Conservation (phyloP, 352 stramenopile genomes). For the Globisporangium spiculum region DNA sequence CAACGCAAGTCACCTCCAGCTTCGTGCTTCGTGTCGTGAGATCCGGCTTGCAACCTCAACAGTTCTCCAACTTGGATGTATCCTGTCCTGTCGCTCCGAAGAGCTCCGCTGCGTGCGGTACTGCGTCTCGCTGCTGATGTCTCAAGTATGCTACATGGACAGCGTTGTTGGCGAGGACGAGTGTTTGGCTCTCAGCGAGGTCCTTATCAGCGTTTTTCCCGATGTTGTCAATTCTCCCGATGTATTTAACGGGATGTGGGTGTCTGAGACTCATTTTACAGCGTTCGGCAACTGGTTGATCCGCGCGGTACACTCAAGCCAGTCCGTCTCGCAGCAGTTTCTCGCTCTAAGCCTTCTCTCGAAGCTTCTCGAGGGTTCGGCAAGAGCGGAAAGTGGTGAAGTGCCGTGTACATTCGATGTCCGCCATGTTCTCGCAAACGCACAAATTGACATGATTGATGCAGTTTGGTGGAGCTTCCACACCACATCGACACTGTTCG, state of each 20-base stretch:
- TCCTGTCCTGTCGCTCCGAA: not conserved
- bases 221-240: not conserved
- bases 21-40: not conserved
- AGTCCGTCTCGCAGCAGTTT: not conserved
- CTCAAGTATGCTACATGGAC: constrained; percentile 13
- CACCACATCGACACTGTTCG: not conserved
- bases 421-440: not conserved
- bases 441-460: constrained; percentile 10
- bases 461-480: constrained; percentile 14
- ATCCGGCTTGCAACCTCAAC: constrained; percentile 1
- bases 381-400: too few species aligned
- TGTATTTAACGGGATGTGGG: not conserved
- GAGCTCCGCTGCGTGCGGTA: constrained; percentile 4
- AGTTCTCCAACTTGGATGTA: constrained; percentile 10
- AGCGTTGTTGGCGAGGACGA: not conserved
- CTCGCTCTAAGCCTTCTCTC: not conserved
- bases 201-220: not conserved
- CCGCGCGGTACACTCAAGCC: not conserved
- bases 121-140: constrained; percentile 14
- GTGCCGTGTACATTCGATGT: not conserved
- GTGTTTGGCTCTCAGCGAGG: not conserved
- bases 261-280: not conserved
- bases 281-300: constrained; percentile 4
- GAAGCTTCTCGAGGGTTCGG: not conserved
- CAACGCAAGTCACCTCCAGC: not conserved